A percentile compares a stretch with the other conserved stretches of the same genome.
Conservation (phyloP, 1,284 basidiomycete genomes). For the Cutaneotrichosporon cyanovorans region DNA sequence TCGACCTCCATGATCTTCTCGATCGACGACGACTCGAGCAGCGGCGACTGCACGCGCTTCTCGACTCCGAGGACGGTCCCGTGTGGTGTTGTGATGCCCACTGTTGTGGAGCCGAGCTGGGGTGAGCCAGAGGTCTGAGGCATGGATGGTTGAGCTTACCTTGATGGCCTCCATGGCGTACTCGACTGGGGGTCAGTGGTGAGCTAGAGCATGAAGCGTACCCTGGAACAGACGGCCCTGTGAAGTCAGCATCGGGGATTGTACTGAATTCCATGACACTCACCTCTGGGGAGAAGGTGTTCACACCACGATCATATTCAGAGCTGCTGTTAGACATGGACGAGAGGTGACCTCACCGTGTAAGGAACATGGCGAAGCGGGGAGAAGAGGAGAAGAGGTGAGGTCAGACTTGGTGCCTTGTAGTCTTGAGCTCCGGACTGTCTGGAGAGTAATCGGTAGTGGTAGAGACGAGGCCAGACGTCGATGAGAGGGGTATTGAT, state of each 20-base stretch:
- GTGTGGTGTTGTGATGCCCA: slow-evolving; percentile 78
- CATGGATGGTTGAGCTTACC: slow-evolving; percentile 49
- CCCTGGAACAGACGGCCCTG: slow-evolving; percentile 50
- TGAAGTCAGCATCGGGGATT: slow-evolving; percentile 19
- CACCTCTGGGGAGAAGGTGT: slow-evolving; percentile 96
- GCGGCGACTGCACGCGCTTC: slow-evolving; percentile 94
- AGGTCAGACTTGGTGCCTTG: too few relatives aligned
- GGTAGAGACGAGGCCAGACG: too few relatives aligned
- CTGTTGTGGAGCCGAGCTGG: slow-evolving; percentile 93
- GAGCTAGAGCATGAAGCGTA: slow-evolving; percentile 18
- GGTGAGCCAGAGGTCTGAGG: slow-evolving; percentile 1
- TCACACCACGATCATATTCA: slow-evolving; percentile 79
- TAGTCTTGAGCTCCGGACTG: too few relatives aligned
- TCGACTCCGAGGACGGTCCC: slow-evolving; percentile 94
- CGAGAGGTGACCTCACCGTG: slow-evolving; percentile 30
- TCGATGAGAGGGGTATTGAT: too few relatives aligned
- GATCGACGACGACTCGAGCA: slow-evolving; percentile 90
- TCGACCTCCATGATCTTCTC: slow-evolving; percentile 99
- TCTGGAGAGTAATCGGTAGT: too few relatives aligned
- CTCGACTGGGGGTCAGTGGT: slow-evolving; percentile 60
- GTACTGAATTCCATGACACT: slow-evolving; percentile 8
- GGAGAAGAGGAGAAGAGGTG: not conserved
- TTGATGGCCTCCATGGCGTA: slow-evolving; percentile 99
- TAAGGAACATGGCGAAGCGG: slow-evolving; percentile 40
- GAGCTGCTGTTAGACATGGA: slow-evolving; percentile 27